Base-by-base conservation (phyloP, 768 basidiomycete species). In the Rhodotorula kratochvilovae region DNA sequence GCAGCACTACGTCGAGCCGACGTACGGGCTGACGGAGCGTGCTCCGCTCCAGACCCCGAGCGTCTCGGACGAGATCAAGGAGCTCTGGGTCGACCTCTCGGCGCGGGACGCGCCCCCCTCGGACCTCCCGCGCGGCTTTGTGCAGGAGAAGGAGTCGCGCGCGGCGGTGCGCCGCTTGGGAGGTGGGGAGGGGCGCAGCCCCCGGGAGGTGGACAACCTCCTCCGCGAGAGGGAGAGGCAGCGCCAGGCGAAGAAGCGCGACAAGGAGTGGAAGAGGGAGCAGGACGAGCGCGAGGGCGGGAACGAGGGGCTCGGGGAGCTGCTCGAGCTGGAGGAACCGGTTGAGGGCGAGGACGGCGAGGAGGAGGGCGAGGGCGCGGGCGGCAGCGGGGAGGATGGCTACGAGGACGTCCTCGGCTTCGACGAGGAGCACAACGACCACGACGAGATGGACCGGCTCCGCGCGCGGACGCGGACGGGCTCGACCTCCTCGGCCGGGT, bases 391-490 rank as follows among this genome's bases (percentile, higher is more conserved):
- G 19, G 16, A 13, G 29, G 27, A 45, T 19, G 25, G 4, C 13
- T 55, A 33, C 31, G 21, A 12, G 4, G 56, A 13, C 35, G 56
- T 57, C 21, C 56, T 57, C 36, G 56, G 56, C 7, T 57, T 25
- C 13, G 56, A 57, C 36, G 59, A 61, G n/a, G 59, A 61, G 59
- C 43, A 45, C n/a, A 27, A 17, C 45, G 45, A 50, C 45, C 19
- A 12, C 23, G 11, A 29, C 10, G 61, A 63, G 19, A 17, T 53
- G 17, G 61, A 39, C 11, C 39, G 50, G 2, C 39, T 63, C 1
- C 36, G 61, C 3, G 15, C 15, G 8, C 11, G n/a, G 19, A 63
- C 50, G 36, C 50, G 61, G 17, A 63, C 61, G 27, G 61, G 61
- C 36, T 63, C 61, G 51, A 42, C 36, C 1, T 53, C 51, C 61